These are phyloP conservation scores for Knufia fluminis DNA, from an alignment of 2,329 filamentous ascomycete species.

Conservation along the genomic window DNA sequence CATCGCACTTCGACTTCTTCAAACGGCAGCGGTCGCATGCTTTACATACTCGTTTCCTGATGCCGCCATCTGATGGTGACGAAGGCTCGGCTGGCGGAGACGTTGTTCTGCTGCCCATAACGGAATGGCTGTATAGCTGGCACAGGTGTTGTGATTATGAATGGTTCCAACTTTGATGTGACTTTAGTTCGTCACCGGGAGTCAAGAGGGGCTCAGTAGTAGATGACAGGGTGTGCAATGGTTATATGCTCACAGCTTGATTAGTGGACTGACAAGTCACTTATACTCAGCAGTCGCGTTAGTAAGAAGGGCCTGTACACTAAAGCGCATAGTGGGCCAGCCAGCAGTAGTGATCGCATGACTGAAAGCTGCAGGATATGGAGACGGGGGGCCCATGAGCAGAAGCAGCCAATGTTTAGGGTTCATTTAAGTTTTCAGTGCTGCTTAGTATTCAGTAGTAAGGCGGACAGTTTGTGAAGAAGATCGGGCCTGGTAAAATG, in stretches of 20 bases:
- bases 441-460: not conserved
- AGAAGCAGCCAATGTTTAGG: not conserved
- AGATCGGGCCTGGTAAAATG: too few relatives aligned
- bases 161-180: too few relatives aligned
- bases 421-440: not conserved
- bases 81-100: slow-evolving; percentile 22
- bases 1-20: slow-evolving; percentile 62
- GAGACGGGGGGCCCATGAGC: not conserved
- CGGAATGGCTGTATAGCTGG: too few relatives aligned
- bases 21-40: slow-evolving; percentile 57
- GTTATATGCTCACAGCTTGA: not conserved
- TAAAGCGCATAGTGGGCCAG: not conserved
- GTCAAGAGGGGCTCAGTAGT: not conserved
- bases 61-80: slow-evolving; percentile 20
- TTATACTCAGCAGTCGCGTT: slow-evolving; percentile 1
- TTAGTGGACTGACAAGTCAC: not conserved
- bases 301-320: not conserved
- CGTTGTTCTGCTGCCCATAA: slow-evolving; percentile 16
- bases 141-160: too few relatives aligned
- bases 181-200: too few relatives aligned
- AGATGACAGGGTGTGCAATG: not conserved
- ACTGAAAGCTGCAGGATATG: not conserved
- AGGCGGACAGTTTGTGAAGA: too few relatives aligned
- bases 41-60: slow-evolving; percentile 56
- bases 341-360: not conserved